Percentiles rank a stretch among this genome's conserved stretches.
phyloP scores from a whole-genome alignment of 345 rosid species.

The Arabidopsis suecica region DNA sequence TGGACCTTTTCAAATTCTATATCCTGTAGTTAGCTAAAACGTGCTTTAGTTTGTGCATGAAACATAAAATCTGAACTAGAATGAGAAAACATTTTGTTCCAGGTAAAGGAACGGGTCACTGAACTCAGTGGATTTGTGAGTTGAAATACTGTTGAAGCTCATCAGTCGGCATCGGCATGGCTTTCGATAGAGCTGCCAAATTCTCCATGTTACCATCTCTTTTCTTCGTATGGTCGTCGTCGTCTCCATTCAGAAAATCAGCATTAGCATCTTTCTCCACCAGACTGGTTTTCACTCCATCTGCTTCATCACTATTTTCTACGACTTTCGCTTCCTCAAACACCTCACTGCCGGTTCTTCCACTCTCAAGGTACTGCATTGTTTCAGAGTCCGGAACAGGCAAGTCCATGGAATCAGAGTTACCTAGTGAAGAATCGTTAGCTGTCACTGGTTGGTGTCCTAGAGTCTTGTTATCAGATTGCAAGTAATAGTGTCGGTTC shows the following conservation, averaged over 20 bases:
- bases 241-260: slow-evolving; percentile 11
- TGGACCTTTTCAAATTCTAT: slow-evolving; percentile 17
- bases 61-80: slow-evolving; percentile 15
- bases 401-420: slow-evolving; percentile 17
- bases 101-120: neutral
- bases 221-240: neutral
- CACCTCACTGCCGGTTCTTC: slow-evolving; percentile 12
- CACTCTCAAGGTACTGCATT: neutral
- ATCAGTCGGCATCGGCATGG: slow-evolving; percentile 37
- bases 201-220: slow-evolving; percentile 37
- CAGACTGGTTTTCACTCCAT: slow-evolving; percentile 5
- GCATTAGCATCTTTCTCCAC: slow-evolving; percentile 23
- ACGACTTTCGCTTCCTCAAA: slow-evolving; percentile 9
- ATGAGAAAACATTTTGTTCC: neutral
- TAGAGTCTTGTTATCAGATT: slow-evolving; percentile 30
- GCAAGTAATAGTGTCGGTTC: slow-evolving; percentile 40
- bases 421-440: slow-evolving; percentile 16
- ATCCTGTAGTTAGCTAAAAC: slow-evolving; percentile 21
- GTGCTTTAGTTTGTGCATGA: slow-evolving; percentile 22
- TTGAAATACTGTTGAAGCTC: slow-evolving; percentile 52
- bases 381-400: neutral
- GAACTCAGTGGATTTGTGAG: neutral
- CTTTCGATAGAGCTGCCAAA: slow-evolving; percentile 32
- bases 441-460: slow-evolving; percentile 15
- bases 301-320: slow-evolving; percentile 18